Base-by-base conservation (phyloP, 257 asterid species). In the Lavandula angustifolia region DNA sequence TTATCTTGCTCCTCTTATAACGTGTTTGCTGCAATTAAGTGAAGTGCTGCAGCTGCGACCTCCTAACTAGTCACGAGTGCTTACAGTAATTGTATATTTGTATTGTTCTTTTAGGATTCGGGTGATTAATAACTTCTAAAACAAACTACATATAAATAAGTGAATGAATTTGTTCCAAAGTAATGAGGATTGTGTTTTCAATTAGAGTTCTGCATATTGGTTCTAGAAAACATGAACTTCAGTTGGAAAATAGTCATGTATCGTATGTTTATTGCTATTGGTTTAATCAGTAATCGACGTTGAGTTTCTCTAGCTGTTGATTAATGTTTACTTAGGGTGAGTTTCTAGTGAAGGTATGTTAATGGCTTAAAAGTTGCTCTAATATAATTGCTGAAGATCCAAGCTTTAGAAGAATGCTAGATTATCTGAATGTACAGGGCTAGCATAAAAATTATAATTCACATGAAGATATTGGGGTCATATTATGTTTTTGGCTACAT, bases 21-120 rank as follows among this genome's bases (percentile, higher is more conserved):
- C 18, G 4, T 50, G 44, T 14, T 46, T 37, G 49, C 22, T 68
- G 51, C 35, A 67, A 2, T 13, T 49, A 11, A 34, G 56, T 12
- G 17, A 6, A 31, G 48, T 33, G 62, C 12, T 57, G 29, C 31
- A 6, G 62, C 47, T 52, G 48, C 18, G 6, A 47, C 7, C 10
- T 35, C 9, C 12, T 27, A 13, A 32, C 16, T 6, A 49, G 17
- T 5, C 3, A 46, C 32, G 12, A 18, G 44, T 16, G 49, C 72
- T 16, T 66, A 62, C 42, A 31, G 27, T 22, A 22, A 22, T 22
- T 22, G 27, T 22, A 0, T 9, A 10, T 5, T 13, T 52, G 29
- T n/a, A 29, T 14, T 42, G 37, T 32, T 40, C 32, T 54, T 44
- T 27, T 60, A 34, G 59, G 66, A 46, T 63, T 72, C 5, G 62